Conservation (phyloP, 345 rosid species). For the Chamaenerion angustifolium region DNA sequence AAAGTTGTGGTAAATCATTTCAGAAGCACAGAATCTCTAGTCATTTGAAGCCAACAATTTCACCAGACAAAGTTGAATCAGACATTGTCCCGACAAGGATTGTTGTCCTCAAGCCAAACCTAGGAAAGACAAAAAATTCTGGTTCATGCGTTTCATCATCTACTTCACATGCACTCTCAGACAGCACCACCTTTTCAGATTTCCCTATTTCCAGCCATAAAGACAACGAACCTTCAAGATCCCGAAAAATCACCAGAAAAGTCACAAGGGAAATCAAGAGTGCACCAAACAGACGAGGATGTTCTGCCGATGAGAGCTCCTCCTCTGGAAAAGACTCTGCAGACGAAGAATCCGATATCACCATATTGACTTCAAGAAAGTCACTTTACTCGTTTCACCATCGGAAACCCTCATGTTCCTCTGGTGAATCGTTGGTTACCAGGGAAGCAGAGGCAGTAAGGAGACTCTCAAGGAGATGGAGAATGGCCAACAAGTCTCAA, state of each 20-base stretch:
- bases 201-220: conserved; percentile 23
- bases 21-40: conserved; percentile 19
- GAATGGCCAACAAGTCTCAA: conserved; percentile 47
- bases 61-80: conserved; percentile 25
- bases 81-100: conserved; percentile 50
- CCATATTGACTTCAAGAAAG: conserved; percentile 28
- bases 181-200: conserved; percentile 19
- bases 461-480: conserved; percentile 97
- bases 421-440: conserved; percentile 54
- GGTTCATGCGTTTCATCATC: conserved; percentile 30
- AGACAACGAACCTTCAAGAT: conserved; percentile 37
- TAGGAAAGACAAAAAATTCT: conserved; percentile 40
- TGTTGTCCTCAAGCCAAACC: conserved; percentile 81
- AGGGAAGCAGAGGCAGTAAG: conserved; percentile 87
- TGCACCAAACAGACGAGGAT: background rate
- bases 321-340: conserved; percentile 49
- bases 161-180: conserved; percentile 37
- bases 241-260: conserved; percentile 52
- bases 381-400: conserved; percentile 24
- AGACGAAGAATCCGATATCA: conserved; percentile 40
- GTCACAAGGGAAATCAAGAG: conserved; percentile 53
- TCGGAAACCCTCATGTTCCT: conserved; percentile 30
- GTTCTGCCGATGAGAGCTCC: conserved; percentile 62
- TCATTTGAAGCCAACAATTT: conserved; percentile 20
- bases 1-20: conserved; percentile 17